A percentile compares a stretch with the other conserved stretches of the same genome.
phyloP scores from a whole-genome alignment of 192 early-diverging fungal species.

The Coemansia interrupta region DNA sequence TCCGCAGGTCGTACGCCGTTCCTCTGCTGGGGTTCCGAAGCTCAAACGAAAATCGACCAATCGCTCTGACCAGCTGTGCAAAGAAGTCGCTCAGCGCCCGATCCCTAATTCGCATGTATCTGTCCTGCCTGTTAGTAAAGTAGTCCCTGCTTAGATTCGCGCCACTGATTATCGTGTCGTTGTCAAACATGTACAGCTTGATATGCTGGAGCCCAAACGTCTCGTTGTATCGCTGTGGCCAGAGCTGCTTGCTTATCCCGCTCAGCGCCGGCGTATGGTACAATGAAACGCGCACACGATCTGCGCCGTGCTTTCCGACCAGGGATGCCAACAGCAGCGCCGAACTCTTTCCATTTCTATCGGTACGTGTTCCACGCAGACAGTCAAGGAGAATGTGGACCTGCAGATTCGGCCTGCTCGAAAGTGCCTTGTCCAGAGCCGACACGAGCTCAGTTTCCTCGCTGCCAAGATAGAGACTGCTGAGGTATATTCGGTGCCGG shows the following conservation, averaged over 20 bases:
- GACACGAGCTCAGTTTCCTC: constrained; percentile 71
- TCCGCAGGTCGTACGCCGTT: constrained; percentile 12
- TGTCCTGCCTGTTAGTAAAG: constrained; percentile 93
- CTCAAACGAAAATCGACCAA: constrained; percentile 65
- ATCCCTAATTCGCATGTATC: constrained; percentile 74
- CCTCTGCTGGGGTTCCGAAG: constrained; percentile 3
- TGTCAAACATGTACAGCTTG: constrained; percentile 89
- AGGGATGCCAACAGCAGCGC: constrained; percentile 58
- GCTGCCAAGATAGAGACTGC: constrained; percentile 87
- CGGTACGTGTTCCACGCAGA: constrained; percentile 74
- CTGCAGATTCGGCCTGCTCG: constrained; percentile 51
- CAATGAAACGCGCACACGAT: constrained; percentile 65
- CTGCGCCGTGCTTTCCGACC: constrained; percentile 18
- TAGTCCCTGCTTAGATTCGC: constrained; percentile 94
- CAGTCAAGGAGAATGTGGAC: constrained; percentile 84
- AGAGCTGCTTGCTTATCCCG: constrained; percentile 62
- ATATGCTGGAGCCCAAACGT: constrained; percentile 92
- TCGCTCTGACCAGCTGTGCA: constrained; percentile 58
- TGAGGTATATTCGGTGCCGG: constrained; percentile 70
- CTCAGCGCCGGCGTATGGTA: constrained; percentile 87
- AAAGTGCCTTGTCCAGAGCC: constrained; percentile 59
- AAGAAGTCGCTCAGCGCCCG: constrained; percentile 67
- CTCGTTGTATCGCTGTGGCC: constrained; percentile 90
- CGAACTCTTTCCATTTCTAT: constrained; percentile 55
- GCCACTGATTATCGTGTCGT: constrained; percentile 72